Evolutionary conservation across 2,329 filamentous ascomycete genomes (phyloP), one percentile per base, ranked within the genome.

Genomic region (Colletotrichum brevisporum): DNA sequence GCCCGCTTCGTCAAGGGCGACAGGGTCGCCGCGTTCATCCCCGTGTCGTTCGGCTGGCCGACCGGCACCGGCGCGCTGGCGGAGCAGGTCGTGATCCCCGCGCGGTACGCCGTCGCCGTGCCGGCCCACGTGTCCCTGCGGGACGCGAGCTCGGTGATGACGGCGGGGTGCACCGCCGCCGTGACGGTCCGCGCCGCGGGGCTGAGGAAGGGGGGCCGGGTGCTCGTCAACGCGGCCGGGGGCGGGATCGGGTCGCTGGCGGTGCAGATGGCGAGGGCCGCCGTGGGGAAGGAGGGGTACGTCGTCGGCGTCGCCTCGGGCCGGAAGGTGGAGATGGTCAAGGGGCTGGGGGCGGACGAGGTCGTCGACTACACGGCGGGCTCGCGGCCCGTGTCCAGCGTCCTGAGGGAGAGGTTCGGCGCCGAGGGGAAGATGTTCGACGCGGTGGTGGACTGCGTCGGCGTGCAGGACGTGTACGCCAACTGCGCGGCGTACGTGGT

Each of bases 161-260:
- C 83, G 36, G 77, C 81, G 5, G 82, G 78, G 6, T 71, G 68
- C 31, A 82, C 82, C 9, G 82, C 83, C 18, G 69, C 80, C 60
- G 77, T 80, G 48, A 73, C 84, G 26, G 74, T 84, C 0, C 74
- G 75, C 10, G 76, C 81, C 21, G 82, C 83, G 3, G 79, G 76
- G 2, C 76, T 79, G 67, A 76, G 79, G 72, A 71, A 72, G 27
- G 81, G 84, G 0, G 76, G 81, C 45, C 75, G 79, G 2, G 82
- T 86, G 43, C 72, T 88, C 54, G 76, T 87, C 4, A 85, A 86
- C 70, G 85, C 84, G 4, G 86, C 83, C 21, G 86, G 84, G 71
- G 85, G 85, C 0, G 85, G 84, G 13, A 82, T 88, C 6, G 85
- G 85, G 13, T 79, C 80, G 21, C 72, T 86, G 57, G 76, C 81